phyloP scores from a whole-genome alignment of 2,329 filamentous ascomycete genomes.

The Raffaelea ambrosiae region DNA sequence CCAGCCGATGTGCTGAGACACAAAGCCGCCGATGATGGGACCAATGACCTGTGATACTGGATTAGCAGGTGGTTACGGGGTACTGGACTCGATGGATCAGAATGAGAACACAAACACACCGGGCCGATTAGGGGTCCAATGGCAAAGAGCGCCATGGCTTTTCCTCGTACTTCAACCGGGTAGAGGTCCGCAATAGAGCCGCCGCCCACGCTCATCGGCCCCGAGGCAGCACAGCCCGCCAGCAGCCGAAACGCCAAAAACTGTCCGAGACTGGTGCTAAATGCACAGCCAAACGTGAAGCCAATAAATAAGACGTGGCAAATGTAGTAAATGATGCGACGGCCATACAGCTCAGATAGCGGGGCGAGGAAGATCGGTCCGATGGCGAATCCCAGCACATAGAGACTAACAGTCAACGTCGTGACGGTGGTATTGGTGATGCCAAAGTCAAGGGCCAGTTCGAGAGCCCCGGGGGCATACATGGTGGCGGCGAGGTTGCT shows the following conservation, averaged over 20 bases:
- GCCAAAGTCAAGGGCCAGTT: neutral
- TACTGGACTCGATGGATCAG: neutral
- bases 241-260: constrained; percentile 7
- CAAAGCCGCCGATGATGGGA: constrained; percentile 15
- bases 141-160: constrained; percentile 43
- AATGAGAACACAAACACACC: too few species aligned
- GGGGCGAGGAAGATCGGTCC: constrained; percentile 6
- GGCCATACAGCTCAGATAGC: constrained; percentile 15
- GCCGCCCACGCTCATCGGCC: constrained; percentile 54
- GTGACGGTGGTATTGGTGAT: neutral
- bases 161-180: constrained; percentile 43
- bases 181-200: constrained; percentile 60
- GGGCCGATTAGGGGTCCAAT: constrained; percentile 30
- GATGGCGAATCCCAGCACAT: constrained; percentile 4
- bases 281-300: constrained; percentile 1
- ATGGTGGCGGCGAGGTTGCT: constrained; percentile 5
- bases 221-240: constrained; percentile 1
- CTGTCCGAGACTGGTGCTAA: constrained; percentile 2
- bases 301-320: neutral
- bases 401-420: constrained; percentile 4
- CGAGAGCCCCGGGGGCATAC: neutral
- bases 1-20: constrained; percentile 5
- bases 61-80: neutral
- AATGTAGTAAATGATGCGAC: constrained; percentile 3
- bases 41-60: constrained; percentile 8